phyloP scores from a whole-genome alignment of 805 yeast species.

The Candida boidinii region DNA sequence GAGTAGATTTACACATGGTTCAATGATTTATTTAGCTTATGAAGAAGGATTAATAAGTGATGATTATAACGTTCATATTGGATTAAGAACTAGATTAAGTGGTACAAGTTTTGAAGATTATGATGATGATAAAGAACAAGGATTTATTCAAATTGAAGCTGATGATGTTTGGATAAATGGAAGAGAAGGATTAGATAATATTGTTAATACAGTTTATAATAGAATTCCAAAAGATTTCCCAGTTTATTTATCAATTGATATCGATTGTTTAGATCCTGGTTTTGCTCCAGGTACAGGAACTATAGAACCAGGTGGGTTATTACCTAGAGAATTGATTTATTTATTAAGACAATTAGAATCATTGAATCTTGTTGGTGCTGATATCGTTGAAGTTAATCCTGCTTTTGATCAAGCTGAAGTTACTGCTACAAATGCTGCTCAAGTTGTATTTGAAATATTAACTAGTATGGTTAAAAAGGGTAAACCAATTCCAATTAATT shows the following conservation, averaged over 20 bases:
- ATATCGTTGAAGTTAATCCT: constrained; percentile 54
- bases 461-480: constrained; percentile 66
- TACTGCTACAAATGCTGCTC: constrained; percentile 64
- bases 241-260: constrained; percentile 72
- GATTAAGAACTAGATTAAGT: constrained; percentile 63
- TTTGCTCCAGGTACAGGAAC: constrained; percentile 54
- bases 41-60: constrained; percentile 57
- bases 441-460: constrained; percentile 59
- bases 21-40: constrained; percentile 77
- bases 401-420: constrained; percentile 57
- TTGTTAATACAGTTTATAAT: constrained; percentile 41
- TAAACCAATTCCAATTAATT: constrained; percentile 12
- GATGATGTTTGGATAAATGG: constrained; percentile 72
- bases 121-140: constrained; percentile 57
- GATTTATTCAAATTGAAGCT: constrained; percentile 61
- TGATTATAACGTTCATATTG: constrained; percentile 61
- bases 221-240: constrained; percentile 58
- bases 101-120: constrained; percentile 55
- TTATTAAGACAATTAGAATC: constrained; percentile 35
- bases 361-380: constrained; percentile 45
- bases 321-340: constrained; percentile 45
- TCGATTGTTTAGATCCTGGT: constrained; percentile 54
- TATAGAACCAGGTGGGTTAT: constrained; percentile 51
- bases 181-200: constrained; percentile 34
- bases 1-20: constrained; percentile 68